phyloP scores from a whole-genome alignment of 306 rosid species.

The apple (Malus domestica) region DNA sequence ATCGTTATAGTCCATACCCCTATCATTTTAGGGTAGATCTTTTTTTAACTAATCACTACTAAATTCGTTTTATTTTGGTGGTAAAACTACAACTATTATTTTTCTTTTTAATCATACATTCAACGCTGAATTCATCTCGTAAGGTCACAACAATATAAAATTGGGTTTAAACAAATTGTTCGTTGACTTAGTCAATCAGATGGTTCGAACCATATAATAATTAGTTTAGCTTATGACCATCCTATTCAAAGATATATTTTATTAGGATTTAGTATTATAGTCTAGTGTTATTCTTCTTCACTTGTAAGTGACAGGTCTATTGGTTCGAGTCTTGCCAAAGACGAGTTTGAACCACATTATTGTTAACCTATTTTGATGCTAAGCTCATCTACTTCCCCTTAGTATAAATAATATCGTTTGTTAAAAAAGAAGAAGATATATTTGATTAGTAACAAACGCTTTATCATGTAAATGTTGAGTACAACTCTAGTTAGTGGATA shows the following conservation, averaged over 20 bases:
- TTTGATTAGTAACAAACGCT: no score
- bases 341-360: no score
- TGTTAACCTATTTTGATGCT: accelerated
- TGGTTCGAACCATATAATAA: not conserved
- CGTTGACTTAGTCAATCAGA: not conserved
- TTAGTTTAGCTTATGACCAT: not conserved
- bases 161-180: not conserved
- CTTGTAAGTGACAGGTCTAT: no score
- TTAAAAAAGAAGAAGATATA: no score
- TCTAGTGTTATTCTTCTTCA: no score
- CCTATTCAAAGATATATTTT: not conserved
- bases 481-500: no score
- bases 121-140: not conserved
- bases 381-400: no score
- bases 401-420: no score
- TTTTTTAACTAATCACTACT: not conserved
- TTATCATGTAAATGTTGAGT: no score
- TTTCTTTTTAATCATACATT: not conserved
- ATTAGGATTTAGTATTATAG: no score
- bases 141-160: not conserved
- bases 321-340: accelerated
- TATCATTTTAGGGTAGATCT: not conserved
- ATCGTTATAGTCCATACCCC: not conserved
- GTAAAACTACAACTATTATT: not conserved
- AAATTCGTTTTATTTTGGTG: not conserved